Percentiles rank a stretch among this genome's conserved stretches.
These are phyloP conservation scores for Rhododendron simsii DNA, from an alignment of 148 eudicot genomes.

Conservation along the genomic window DNA sequence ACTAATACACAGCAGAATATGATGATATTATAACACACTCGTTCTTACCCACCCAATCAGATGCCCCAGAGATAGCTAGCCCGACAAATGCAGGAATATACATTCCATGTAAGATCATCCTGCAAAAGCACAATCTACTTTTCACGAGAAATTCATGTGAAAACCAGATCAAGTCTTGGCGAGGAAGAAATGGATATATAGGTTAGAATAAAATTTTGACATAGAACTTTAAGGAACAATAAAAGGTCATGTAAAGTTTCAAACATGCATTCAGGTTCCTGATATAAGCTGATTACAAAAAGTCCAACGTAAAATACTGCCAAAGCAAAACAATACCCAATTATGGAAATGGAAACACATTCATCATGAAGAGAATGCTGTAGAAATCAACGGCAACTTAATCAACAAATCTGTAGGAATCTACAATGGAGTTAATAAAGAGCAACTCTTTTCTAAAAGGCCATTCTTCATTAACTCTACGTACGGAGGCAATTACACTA, in stretches of 20 bases:
- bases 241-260: background rate
- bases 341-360: too few relatives aligned
- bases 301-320: too few relatives aligned
- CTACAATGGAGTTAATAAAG: background rate
- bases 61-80: constrained; percentile 80
- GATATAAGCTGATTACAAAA: too few relatives aligned
- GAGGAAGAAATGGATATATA: background rate
- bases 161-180: background rate
- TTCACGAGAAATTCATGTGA: background rate
- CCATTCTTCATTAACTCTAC: background rate
- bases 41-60: constrained; percentile 75
- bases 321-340: too few relatives aligned
- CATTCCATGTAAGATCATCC: constrained; percentile 97
- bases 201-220: background rate
- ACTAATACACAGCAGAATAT: background rate
- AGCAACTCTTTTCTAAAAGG: background rate
- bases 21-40: background rate
- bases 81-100: constrained; percentile 88
- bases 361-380: too few relatives aligned
- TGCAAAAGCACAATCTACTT: constrained; percentile 28
- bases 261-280: background rate
- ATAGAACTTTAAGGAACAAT: background rate
- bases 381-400: background rate
- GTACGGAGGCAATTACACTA: background rate
- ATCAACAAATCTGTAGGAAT: background rate